Evolutionary conservation across 2,329 filamentous ascomycete species (phyloP), one percentile per base, ranked within the genome.

Genomic region (Diaporthe humulicola): DNA sequence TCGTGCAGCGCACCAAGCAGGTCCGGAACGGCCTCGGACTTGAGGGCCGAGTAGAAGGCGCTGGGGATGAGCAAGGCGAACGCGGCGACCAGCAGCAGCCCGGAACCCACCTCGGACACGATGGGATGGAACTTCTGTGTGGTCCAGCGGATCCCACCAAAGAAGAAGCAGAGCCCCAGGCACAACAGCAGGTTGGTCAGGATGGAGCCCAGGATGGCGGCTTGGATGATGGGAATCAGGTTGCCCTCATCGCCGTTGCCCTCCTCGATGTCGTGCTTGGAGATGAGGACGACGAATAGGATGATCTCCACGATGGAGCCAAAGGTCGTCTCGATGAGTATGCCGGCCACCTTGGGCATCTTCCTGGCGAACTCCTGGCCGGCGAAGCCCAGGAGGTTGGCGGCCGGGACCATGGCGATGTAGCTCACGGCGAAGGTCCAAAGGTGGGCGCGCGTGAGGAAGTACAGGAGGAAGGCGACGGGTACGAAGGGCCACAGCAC

Each of bases 201-300:
- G 58, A 97, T 93, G 0, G 94, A 96, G 48, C 95, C 95, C 0
- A 97, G 85, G 73, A 97, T 96, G 38, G 95, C 95, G 71, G 94
- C 94, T 81, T 95, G 91, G 79, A 97, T 95, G 78, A 97, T 93
- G 28, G 70, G 70, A 19, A 71, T 71, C 10, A 71, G 54, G 70
- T 71, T 61, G 25, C 54, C 54, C 40, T 61, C 70, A 30, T 71
- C 70, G 15, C 70, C 70, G 38, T 58, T 70, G 67, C 52, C 67
- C n/a, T 89, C 87, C 74, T 93, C 92, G 82, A 86, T 83, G 70
- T 86, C 77, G 2, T 86, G 83, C n/a, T 74, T 72, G 1, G 81
- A 82, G 9, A 97, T 87, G 57, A 97, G 85, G 3, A 96, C 90
- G 86, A 96, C 93, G 84, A 97, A 96, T 38, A 97, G 85, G 64